Conservation (phyloP, 148 eudicot species). For the Cornus suecica region DNA sequence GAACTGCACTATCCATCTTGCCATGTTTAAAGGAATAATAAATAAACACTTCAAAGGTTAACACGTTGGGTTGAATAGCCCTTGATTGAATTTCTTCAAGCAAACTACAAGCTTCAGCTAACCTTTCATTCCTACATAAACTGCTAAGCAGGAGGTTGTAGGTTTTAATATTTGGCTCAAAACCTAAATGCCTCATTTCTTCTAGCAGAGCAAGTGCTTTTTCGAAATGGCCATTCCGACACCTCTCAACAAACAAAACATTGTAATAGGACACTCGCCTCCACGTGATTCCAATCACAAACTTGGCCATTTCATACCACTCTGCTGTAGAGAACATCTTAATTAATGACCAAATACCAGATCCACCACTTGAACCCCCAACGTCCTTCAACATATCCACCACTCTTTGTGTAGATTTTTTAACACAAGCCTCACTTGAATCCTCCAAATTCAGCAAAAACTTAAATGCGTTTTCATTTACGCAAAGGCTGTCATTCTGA, state of each 20-base stretch:
- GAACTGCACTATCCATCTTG: too few species aligned
- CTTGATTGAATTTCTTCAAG: too few species aligned
- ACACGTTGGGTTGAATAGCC: too few species aligned
- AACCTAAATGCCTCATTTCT: conserved; percentile 39
- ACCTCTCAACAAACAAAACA: conserved; percentile 45
- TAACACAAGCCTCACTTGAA: too few species aligned
- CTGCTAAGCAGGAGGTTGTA: conserved; percentile 63
- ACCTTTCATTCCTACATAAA: too few species aligned
- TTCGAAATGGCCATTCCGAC: conserved; percentile 37
- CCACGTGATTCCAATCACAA: too few species aligned
- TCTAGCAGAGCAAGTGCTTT: too few species aligned
- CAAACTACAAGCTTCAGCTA: too few species aligned
- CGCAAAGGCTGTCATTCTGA: conserved; percentile 23
- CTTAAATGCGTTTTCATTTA: conserved; percentile 51
- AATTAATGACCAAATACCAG: conserved; percentile 57
- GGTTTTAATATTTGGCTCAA: conserved; percentile 35
- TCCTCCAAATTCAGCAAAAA: conserved; percentile 37
- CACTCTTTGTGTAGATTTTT: conserved; percentile 27
- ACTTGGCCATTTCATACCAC: conserved; percentile 36
- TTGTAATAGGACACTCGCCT: too few species aligned
- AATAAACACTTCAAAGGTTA: too few species aligned
- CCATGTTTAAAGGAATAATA: too few species aligned
- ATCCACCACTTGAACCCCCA: conserved; percentile 55
- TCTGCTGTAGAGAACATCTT: conserved; percentile 43
- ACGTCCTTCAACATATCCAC: conserved; percentile 38